Evolutionary conservation across 2,329 filamentous ascomycete species (phyloP).

Genomic region (Juglanconis juglandina): DNA sequence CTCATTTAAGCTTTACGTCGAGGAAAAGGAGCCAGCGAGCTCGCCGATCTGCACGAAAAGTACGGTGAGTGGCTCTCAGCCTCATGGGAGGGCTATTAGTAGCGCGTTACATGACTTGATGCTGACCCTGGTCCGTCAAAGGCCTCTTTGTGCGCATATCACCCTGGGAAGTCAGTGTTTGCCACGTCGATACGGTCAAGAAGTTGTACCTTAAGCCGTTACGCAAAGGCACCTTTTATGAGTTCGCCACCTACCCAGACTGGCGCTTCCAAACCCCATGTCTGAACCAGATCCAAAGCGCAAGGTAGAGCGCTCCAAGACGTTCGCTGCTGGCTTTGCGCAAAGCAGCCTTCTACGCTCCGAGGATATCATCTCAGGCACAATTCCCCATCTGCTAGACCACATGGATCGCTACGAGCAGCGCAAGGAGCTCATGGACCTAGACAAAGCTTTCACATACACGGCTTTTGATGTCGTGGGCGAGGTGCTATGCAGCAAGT

Average conservation of each 20-base stretch:
- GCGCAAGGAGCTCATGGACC: conserved; percentile 17
- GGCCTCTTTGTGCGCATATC: conserved; percentile 40
- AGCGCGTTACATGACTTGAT: too few relatives aligned
- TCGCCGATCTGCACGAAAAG: too few relatives aligned
- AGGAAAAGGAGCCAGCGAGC: too few relatives aligned
- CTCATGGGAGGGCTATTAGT: too few relatives aligned
- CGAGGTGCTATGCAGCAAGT: conserved; percentile 29
- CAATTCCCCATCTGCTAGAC: conserved; percentile 16
- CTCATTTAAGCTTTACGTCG: too few relatives aligned
- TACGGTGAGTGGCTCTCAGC: too few relatives aligned
- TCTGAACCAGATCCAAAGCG: conserved; percentile 32
- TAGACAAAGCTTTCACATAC: conserved; percentile 24
- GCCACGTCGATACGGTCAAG: conserved; percentile 36
- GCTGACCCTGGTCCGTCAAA: too few relatives aligned
- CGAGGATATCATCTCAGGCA: conserved; percentile 16
- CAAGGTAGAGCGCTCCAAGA: conserved; percentile 31
- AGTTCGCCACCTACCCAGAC: background rate
- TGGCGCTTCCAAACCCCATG: conserved; percentile 28
- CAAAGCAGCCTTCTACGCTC: conserved; percentile 28
- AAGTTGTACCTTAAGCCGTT: conserved; percentile 33
- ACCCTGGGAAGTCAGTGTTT: conserved; percentile 41
- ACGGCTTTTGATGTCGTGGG: conserved; percentile 33
- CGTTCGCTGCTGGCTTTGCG: conserved; percentile 29
- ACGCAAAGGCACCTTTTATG: conserved; percentile 27
- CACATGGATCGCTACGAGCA: conserved; percentile 21